phyloP scores from a whole-genome alignment of 441 rosid genomes.

The Hura crepitans region DNA sequence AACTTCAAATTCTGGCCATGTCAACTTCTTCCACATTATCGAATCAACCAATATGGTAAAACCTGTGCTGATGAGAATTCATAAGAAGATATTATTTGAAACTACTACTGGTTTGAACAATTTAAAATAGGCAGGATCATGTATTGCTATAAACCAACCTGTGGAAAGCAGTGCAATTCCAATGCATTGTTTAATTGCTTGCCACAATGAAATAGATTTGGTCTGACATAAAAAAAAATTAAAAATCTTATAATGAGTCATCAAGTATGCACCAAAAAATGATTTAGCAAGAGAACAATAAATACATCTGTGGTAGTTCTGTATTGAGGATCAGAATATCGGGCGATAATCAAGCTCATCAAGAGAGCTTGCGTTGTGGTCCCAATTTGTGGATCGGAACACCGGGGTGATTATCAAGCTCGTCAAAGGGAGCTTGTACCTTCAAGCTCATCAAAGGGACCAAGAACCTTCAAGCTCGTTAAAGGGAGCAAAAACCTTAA shows the following conservation, averaged over 20 bases:
- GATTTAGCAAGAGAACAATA: conserved; percentile 13
- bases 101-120: conserved; percentile 18
- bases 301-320: too few relatives aligned
- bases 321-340: too few relatives aligned
- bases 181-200: conserved; percentile 61
- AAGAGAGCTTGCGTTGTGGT: too few relatives aligned
- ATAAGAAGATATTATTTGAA: conserved; percentile 20
- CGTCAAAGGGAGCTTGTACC: too few relatives aligned
- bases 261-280: conserved; percentile 19
- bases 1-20: conserved; percentile 98
- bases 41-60: conserved; percentile 75
- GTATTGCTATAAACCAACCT: conserved; percentile 41
- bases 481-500: too few relatives aligned
- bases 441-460: too few relatives aligned
- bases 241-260: conserved; percentile 29
- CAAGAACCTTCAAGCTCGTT: too few relatives aligned
- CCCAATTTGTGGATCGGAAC: too few relatives aligned
- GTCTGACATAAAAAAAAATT: conserved; percentile 51
- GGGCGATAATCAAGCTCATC: too few relatives aligned
- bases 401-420: too few relatives aligned
- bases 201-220: conserved; percentile 63
- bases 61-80: conserved; percentile 52
- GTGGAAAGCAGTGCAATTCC: conserved; percentile 50
- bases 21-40: conserved; percentile 75
- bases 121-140: background rate